Percentiles rank a stretch among this genome's conserved stretches.
Evolutionary conservation across 208 protist genomes (phyloP).

Genomic region (Acanthamoeba sp.): DNA sequence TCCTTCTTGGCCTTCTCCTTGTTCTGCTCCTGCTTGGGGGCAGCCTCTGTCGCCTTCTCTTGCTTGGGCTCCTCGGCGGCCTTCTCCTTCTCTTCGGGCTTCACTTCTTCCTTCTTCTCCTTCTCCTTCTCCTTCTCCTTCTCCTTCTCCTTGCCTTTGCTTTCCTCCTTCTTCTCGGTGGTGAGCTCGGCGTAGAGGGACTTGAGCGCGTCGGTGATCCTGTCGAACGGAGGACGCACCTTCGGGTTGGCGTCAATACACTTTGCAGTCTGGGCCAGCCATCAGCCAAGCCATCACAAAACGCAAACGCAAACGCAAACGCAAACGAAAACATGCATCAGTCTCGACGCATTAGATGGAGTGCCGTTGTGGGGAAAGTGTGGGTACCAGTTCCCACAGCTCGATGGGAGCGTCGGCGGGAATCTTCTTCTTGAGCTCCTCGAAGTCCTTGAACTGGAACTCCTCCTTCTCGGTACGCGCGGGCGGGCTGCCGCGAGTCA

Average conservation of each 20-base stretch:
- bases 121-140: neutral
- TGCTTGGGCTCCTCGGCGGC: neutral
- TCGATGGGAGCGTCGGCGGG: neutral
- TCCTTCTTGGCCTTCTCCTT: neutral
- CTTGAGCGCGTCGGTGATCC: slow-evolving; percentile 5
- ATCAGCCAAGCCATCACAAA: neutral
- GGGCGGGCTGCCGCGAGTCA: neutral
- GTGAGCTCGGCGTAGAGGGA: neutral
- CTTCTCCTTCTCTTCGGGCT: neutral
- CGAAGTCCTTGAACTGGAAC: neutral
- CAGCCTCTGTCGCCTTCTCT: neutral
- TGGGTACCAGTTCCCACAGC: neutral
- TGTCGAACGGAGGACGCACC: neutral
- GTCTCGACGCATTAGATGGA: neutral
- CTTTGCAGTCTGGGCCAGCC: neutral
- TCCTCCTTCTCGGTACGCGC: neutral
- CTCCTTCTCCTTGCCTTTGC: neutral
- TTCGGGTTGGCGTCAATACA: neutral
- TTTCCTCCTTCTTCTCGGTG: neutral
- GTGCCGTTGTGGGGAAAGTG: no score
- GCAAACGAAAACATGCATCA: no score
- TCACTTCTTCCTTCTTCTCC: neutral
- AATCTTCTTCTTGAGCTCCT: slow-evolving; percentile 1
- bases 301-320: no score
- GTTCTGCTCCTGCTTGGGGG: neutral